phyloP scores from a whole-genome alignment of 768 basidiomycete genomes.

The Pleurotus pulmonarius region DNA sequence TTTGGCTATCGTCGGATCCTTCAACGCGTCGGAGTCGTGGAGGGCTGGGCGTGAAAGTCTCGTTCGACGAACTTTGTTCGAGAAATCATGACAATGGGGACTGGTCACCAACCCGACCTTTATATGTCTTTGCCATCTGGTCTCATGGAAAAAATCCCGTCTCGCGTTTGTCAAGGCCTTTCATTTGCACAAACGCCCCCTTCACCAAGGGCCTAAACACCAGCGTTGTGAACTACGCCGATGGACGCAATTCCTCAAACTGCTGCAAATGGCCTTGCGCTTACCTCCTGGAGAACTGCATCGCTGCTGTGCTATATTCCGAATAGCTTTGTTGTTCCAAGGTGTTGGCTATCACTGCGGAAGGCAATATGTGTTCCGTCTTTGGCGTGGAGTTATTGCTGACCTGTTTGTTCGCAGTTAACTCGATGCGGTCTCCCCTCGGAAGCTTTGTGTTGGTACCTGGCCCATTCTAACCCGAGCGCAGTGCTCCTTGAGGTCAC shows the following conservation, averaged over 20 bases:
- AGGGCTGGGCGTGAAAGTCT: no score
- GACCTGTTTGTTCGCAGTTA: no score
- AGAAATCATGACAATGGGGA: neutral
- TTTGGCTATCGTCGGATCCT: neutral
- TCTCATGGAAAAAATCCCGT: neutral
- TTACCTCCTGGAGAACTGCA: neutral
- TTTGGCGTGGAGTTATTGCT: neutral
- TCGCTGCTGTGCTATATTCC: neutral
- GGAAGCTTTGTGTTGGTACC: no score
- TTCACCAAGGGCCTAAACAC: neutral
- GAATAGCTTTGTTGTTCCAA: neutral
- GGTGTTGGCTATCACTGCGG: constrained; percentile 2
- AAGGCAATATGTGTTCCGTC: neutral
- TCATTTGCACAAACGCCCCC: neutral
- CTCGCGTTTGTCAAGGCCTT: neutral
- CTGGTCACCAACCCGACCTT: neutral
- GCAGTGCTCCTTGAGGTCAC: no score
- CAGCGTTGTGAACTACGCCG: neutral
- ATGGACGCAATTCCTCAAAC: neutral
- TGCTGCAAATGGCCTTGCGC: neutral
- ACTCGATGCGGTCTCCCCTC: no score
- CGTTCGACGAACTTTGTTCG: neutral
- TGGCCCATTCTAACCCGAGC: no score
- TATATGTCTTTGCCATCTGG: neutral
- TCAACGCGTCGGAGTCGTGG: neutral